phyloP scores from a whole-genome alignment of 169 alveolate species.

The Cryptosporidium bovis region DNA sequence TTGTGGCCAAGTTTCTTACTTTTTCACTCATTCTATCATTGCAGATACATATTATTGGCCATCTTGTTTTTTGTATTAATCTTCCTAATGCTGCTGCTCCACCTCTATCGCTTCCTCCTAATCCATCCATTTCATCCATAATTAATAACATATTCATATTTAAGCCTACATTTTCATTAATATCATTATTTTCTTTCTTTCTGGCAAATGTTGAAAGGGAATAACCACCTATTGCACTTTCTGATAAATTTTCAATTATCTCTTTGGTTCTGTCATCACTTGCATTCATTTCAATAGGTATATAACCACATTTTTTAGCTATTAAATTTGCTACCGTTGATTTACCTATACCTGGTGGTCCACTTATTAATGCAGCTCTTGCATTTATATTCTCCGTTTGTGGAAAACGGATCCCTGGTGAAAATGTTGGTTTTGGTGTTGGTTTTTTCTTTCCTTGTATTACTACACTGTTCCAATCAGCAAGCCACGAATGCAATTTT shows the following conservation, averaged over 20 bases:
- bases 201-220: slow-evolving; percentile 69
- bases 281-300: slow-evolving; percentile 95
- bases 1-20: slow-evolving; percentile 88
- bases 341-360: slow-evolving; percentile 99
- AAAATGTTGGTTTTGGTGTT: slow-evolving; percentile 54
- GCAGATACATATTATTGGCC: slow-evolving; percentile 97
- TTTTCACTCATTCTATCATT: slow-evolving; percentile 92
- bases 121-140: slow-evolving; percentile 99
- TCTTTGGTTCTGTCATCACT: slow-evolving; percentile 95
- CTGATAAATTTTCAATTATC: slow-evolving; percentile 87
- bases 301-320: slow-evolving; percentile 89
- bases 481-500: slow-evolving; percentile 92
- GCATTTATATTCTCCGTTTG: slow-evolving; percentile 87
- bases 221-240: slow-evolving; percentile 69
- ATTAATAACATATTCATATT: slow-evolving; percentile 83
- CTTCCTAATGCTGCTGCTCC: slow-evolving; percentile 94
- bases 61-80: slow-evolving; percentile 91
- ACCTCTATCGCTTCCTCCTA: slow-evolving; percentile 98
- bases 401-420: slow-evolving; percentile 72
- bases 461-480: slow-evolving; percentile 93
- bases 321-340: slow-evolving; percentile 94
- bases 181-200: not conserved
- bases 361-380: slow-evolving; percentile 93
- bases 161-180: slow-evolving; percentile 62
- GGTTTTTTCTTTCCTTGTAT: slow-evolving; percentile 80